phyloP scores from a whole-genome alignment of 805 yeast genomes.

The Deakozyma indianensis region DNA sequence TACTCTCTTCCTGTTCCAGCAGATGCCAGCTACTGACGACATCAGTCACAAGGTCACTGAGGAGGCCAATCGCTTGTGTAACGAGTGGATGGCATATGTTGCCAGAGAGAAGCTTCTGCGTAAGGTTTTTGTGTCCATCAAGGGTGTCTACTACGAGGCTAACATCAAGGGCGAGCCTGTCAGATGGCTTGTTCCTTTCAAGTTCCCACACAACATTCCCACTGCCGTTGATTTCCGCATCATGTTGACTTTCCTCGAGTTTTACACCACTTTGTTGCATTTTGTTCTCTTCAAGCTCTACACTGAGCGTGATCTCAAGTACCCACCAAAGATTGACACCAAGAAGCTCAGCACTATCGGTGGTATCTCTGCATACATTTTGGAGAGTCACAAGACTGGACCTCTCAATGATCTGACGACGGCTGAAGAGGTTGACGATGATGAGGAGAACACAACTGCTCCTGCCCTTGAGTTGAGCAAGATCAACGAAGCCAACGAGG shows the following conservation, averaged over 20 bases:
- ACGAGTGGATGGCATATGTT: constrained; percentile 91
- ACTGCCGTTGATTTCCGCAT: constrained; percentile 88
- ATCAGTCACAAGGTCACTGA: constrained; percentile 70
- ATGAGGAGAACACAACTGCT: constrained; percentile 35
- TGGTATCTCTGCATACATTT: constrained; percentile 71
- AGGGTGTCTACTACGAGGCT: constrained; percentile 94
- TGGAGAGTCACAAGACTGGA: constrained; percentile 31
- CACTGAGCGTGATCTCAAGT: constrained; percentile 70
- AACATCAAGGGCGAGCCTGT: constrained; percentile 80
- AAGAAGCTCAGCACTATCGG: constrained; percentile 73
- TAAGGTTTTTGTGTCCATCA: constrained; percentile 90
- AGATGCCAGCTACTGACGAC: constrained; percentile 84
- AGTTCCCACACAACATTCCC: constrained; percentile 92
- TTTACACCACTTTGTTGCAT: constrained; percentile 82
- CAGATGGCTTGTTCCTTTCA: constrained; percentile 94
- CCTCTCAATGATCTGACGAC: constrained; percentile 19
- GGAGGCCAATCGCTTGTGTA: constrained; percentile 75
- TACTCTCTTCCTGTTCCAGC: constrained; percentile 87
- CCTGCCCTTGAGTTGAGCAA: constrained; percentile 25
- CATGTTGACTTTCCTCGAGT: constrained; percentile 93
- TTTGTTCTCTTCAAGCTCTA: constrained; percentile 77
- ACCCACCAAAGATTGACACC: constrained; percentile 76
- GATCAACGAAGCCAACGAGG: constrained; percentile 24
- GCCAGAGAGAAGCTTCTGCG: constrained; percentile 69
- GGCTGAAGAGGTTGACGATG: constrained; percentile 15